Evolutionary conservation across 1,139 yeast species (phyloP).

Genomic region (Protomyces gravidus): DNA sequence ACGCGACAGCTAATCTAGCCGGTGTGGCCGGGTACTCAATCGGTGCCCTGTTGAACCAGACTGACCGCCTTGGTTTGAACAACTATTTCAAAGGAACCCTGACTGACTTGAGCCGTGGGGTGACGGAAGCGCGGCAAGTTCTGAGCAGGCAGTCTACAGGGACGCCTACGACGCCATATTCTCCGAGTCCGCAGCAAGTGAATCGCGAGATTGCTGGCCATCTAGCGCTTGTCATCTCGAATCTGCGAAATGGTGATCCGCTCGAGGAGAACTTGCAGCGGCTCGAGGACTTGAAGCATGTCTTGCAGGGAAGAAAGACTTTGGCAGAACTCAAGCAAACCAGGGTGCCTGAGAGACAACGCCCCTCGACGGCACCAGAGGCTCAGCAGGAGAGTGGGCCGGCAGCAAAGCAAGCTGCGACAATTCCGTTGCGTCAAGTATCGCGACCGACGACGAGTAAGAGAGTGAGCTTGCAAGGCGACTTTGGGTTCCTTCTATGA

Average conservation of each 20-base stretch:
- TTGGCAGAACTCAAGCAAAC: not conserved
- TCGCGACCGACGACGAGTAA: not conserved
- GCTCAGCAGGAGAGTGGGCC: too few relatives aligned
- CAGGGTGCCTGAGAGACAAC: not conserved
- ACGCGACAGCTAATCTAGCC: conserved; percentile 33
- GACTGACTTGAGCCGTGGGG: conserved; percentile 14
- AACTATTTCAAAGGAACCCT: conserved; percentile 13
- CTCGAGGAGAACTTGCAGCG: conserved; percentile 1
- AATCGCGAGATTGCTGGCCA: conserved; percentile 22
- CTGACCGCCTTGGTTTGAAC: conserved; percentile 22
- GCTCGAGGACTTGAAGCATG: conserved; percentile 15
- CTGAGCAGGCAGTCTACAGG: conserved; percentile 4
- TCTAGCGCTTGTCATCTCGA: conserved; percentile 13
- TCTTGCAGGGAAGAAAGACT: conserved; percentile 14
- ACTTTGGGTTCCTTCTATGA: not conserved
- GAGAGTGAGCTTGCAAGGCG: not conserved
- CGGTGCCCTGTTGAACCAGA: conserved; percentile 10
- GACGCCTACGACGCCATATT: not conserved
- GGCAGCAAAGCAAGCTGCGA: not conserved
- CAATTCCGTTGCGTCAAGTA: not conserved
- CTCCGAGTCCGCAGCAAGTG: not conserved
- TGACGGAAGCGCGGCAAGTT: conserved; percentile 20
- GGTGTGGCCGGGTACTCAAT: conserved; percentile 11
- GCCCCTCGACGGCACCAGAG: not conserved
- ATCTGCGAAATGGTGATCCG: conserved; percentile 17